Evolutionary conservation across 2,329 filamentous ascomycete genomes (phyloP), one percentile per base, ranked within the genome.

Genomic region (Microcyclospora tardicrescens): DNA sequence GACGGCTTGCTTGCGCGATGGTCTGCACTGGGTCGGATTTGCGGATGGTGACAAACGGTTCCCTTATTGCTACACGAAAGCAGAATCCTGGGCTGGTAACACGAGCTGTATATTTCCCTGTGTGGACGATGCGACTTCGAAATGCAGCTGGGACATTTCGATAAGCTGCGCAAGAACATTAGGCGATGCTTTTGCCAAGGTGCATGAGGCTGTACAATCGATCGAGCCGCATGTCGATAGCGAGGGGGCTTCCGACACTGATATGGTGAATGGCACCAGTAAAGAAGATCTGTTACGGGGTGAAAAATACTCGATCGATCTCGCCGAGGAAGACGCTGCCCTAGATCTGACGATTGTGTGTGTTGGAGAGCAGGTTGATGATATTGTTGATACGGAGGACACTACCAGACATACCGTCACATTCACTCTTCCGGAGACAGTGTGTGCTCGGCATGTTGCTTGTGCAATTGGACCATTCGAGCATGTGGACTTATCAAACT

Each of bases 401-500:
- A 71, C 83, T 38, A 77, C 75, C 16, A 86, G 85, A 57, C 95
- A 93, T 61, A 86, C 84, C 2, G 83, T 91, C 56, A 84, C 81
- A 0, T 98, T 96, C 56, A 76, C 78, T 39, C 80, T 83, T 36
- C 73, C 74, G 43, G 77, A 79, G 44, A 77, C 81, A 36, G 76
- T 91, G 8, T 79, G 86, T 1, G 81, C 89, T 1, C 82, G 87
- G 45, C 89, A 96, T 57, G 79, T 98, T 46, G 89, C 87, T 4
- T 94, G 98, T 59, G 84, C 86, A 2, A 75, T 96, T 40, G 91
- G 93, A 0, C 91, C 93, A 0, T 98, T 98, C 57, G 86, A 96
- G 60, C 81, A 89, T 49, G 79, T 96, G 38, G 84, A 95, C 55
- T 68, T 98, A 5, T 55, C 54, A 12, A 83, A 89, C 50, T 94